phyloP scores from a whole-genome alignment of 2,329 filamentous ascomycete species.

The Penicillium digitatum region DNA sequence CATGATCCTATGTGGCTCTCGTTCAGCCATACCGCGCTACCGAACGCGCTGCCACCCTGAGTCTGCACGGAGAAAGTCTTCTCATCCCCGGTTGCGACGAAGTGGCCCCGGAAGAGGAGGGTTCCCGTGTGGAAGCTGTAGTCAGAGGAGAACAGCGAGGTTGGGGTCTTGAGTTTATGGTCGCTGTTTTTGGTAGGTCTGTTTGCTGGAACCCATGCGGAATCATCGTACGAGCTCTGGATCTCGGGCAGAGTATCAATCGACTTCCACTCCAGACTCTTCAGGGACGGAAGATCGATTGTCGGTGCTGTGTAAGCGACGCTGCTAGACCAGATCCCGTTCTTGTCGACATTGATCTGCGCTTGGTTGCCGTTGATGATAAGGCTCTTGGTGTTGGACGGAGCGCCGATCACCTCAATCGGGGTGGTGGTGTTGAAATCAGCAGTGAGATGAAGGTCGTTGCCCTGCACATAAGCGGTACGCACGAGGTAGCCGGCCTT shows the following conservation, averaged over 20 bases:
- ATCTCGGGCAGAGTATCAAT: conserved; percentile 70
- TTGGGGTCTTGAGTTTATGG: conserved; percentile 57
- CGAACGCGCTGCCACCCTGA: conserved; percentile 65
- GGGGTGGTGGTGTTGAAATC: conserved; percentile 68
- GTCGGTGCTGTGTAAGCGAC: conserved; percentile 51
- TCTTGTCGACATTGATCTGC: conserved; percentile 39
- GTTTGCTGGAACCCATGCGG: conserved; percentile 60
- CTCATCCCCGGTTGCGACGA: conserved; percentile 61
- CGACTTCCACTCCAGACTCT: conserved; percentile 62
- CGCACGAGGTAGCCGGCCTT: conserved; percentile 45
- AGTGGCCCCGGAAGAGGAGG: conserved; percentile 66
- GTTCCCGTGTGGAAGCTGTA: conserved; percentile 70
- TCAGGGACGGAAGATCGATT: conserved; percentile 56
- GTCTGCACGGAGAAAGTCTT: conserved; percentile 55
- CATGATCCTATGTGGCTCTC: conserved; percentile 61
- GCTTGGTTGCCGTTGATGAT: conserved; percentile 57
- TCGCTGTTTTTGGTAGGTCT: conserved; percentile 60
- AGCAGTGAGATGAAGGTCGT: conserved; percentile 60
- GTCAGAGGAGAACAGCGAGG: conserved; percentile 64
- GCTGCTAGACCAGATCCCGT: conserved; percentile 50
- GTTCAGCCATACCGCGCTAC: conserved; percentile 64
- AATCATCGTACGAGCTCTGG: conserved; percentile 62
- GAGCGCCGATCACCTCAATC: conserved; percentile 64
- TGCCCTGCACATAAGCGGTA: conserved; percentile 51
- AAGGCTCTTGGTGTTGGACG: conserved; percentile 53